A percentile compares a stretch with the other conserved stretches of the same genome.
Conservation (phyloP, 1,284 basidiomycete species). For the Irpex sp. region DNA sequence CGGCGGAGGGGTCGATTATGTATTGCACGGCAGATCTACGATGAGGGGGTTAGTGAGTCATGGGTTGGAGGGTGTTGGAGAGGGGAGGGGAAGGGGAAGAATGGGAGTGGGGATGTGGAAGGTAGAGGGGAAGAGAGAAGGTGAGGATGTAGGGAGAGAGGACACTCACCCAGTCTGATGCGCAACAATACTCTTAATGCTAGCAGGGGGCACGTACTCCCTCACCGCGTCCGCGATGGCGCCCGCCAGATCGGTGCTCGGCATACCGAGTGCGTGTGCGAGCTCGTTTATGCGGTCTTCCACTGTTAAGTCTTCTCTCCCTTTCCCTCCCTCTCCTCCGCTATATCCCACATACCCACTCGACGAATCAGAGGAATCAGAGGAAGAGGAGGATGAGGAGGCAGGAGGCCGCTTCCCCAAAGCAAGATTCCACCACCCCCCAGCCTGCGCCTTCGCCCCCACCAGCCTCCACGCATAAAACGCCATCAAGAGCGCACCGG, state of each 20-base stretch:
- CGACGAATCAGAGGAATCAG: not conserved
- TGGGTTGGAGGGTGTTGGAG: too few species aligned
- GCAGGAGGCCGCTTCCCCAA: conserved; percentile 35
- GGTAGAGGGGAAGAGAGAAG: not conserved
- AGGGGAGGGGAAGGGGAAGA: too few species aligned
- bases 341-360: conserved; percentile 3
- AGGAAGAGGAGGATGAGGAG: conserved; percentile 13
- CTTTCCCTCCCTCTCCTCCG: not conserved
- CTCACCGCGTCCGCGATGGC: conserved; percentile 57
- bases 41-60: too few species aligned
- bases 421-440: conserved; percentile 58
- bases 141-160: conserved; percentile 9
- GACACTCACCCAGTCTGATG: conserved; percentile 40
- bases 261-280: conserved; percentile 58
- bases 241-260: conserved; percentile 52
- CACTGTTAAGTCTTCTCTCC: conserved; percentile 31
- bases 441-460: conserved; percentile 50
- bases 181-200: conserved; percentile 48
- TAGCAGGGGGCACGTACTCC: conserved; percentile 54
- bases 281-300: conserved; percentile 56
- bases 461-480: conserved; percentile 48
- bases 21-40: conserved; percentile 22
- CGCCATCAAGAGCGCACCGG: conserved; percentile 40
- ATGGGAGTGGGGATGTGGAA: too few species aligned
- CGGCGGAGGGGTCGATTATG: conserved; percentile 24